A percentile compares a stretch with the other conserved stretches of the same genome.
phyloP scores from a whole-genome alignment of 768 basidiomycete species.

The Suillus hirtellus region DNA sequence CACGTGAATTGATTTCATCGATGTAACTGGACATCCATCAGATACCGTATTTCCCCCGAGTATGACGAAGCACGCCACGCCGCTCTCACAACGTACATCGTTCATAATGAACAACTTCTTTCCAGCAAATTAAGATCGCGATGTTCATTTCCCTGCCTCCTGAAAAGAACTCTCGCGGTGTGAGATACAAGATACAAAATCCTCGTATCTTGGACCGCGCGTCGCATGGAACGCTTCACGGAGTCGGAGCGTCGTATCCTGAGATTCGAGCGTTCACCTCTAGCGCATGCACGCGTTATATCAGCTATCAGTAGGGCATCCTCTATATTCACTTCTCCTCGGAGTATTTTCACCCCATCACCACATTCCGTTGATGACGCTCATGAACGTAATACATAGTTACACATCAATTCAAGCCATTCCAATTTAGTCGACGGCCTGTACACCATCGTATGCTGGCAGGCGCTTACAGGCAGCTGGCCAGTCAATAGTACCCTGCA shows the following conservation, averaged over 20 bases:
- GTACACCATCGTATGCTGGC: constrained; percentile 84
- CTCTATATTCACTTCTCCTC: constrained; percentile 18
- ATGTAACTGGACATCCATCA: background rate
- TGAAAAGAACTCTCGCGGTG: background rate
- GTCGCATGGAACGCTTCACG: background rate
- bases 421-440: constrained; percentile 61
- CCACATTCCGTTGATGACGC: constrained; percentile 4
- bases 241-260: constrained; percentile 3
- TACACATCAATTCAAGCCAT: background rate
- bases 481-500: constrained; percentile 78
- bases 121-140: background rate
- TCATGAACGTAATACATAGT: background rate
- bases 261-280: background rate
- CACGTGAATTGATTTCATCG: constrained; percentile 1
- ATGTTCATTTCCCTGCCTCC: background rate
- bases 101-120: constrained; percentile 3
- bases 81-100: background rate
- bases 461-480: constrained; percentile 66
- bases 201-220: constrained; percentile 3
- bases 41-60: background rate
- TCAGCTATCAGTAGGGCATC: constrained; percentile 12
- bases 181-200: background rate
- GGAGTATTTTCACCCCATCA: constrained; percentile 13
- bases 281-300: background rate
- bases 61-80: constrained; percentile 3